Conservation (phyloP, 148 eudicot species). For the Spergularia marina region DNA sequence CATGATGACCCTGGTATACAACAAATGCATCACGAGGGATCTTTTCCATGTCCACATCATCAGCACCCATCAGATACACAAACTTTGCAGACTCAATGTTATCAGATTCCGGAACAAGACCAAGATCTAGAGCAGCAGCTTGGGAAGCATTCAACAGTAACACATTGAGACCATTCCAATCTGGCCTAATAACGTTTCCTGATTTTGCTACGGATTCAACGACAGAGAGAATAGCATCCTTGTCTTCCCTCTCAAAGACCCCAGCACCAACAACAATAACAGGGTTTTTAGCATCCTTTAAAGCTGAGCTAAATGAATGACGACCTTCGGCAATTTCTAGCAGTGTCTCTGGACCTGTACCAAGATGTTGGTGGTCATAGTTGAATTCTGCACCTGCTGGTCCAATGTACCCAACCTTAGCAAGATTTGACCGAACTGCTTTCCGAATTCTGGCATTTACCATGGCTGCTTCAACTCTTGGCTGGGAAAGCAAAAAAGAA, state of each 20-base stretch:
- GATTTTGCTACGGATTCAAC: constrained; percentile 66
- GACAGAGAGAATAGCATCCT: constrained; percentile 67
- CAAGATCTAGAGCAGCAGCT: constrained; percentile 91
- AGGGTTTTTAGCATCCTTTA: constrained; percentile 80
- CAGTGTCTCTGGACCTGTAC: constrained; percentile 74
- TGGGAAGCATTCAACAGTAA: constrained; percentile 90
- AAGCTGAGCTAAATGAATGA: constrained; percentile 63
- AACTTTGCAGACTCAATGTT: constrained; percentile 82
- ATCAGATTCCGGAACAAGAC: constrained; percentile 80
- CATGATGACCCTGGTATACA: constrained; percentile 98
- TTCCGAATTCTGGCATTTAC: constrained; percentile 97
- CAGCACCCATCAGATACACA: constrained; percentile 91
- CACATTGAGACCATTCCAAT: constrained; percentile 87
- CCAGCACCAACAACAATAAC: constrained; percentile 84
- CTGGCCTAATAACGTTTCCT: constrained; percentile 62
- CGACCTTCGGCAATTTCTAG: constrained; percentile 68
- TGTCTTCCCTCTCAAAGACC: constrained; percentile 73
- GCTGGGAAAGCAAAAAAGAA: constrained; percentile 46
- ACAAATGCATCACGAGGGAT: constrained; percentile 82
- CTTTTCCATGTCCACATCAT: constrained; percentile 72
- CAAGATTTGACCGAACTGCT: constrained; percentile 58
- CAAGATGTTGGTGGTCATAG: constrained; percentile 74
- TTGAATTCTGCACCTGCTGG: constrained; percentile 76
- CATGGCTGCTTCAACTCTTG: constrained; percentile 98
- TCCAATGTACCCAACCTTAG: constrained; percentile 88